Evolutionary conservation across 2,329 filamentous ascomycete species (phyloP).

Genomic region (Fusarium praegraminearum): DNA sequence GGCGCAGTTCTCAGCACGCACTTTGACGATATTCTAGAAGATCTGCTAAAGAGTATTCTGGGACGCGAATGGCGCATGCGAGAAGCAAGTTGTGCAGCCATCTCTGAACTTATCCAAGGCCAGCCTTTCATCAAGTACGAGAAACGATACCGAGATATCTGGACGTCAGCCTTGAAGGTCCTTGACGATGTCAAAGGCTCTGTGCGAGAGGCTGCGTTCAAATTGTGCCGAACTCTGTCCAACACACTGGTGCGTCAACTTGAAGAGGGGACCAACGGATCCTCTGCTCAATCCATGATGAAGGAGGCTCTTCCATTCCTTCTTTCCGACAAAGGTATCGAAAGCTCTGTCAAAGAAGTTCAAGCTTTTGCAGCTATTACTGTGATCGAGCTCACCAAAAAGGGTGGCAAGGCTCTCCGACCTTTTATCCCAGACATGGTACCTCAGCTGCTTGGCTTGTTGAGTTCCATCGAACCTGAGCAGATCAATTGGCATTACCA

Average conservation of each 20-base stretch:
- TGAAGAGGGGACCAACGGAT: constrained; percentile 78
- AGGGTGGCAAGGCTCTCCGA: constrained; percentile 80
- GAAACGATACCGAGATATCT: constrained; percentile 85
- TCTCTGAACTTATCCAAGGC: constrained; percentile 88
- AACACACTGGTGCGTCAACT: constrained; percentile 87
- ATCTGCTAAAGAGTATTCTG: constrained; percentile 86
- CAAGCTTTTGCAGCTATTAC: constrained; percentile 86
- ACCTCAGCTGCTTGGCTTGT: constrained; percentile 80
- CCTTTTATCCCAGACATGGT: constrained; percentile 86
- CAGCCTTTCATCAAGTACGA: constrained; percentile 82
- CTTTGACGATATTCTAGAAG: constrained; percentile 90
- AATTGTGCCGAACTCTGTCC: constrained; percentile 85
- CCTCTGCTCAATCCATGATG: constrained; percentile 82
- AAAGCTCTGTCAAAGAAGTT: constrained; percentile 89
- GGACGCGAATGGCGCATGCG: constrained; percentile 94
- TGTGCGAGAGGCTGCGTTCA: constrained; percentile 83
- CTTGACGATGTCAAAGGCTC: constrained; percentile 96
- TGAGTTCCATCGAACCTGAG: constrained; percentile 91
- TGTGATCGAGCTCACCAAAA: constrained; percentile 89
- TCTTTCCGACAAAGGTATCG: constrained; percentile 87
- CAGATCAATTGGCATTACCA: constrained; percentile 93
- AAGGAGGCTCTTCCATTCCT: constrained; percentile 90
- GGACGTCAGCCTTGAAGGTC: constrained; percentile 87
- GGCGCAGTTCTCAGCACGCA: constrained; percentile 80
- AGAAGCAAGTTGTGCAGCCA: constrained; percentile 90